A percentile compares a stretch with the other conserved stretches of the same genome.
Conservation (phyloP, 1,139 yeast species). For the Meyerozyma athensensis region DNA sequence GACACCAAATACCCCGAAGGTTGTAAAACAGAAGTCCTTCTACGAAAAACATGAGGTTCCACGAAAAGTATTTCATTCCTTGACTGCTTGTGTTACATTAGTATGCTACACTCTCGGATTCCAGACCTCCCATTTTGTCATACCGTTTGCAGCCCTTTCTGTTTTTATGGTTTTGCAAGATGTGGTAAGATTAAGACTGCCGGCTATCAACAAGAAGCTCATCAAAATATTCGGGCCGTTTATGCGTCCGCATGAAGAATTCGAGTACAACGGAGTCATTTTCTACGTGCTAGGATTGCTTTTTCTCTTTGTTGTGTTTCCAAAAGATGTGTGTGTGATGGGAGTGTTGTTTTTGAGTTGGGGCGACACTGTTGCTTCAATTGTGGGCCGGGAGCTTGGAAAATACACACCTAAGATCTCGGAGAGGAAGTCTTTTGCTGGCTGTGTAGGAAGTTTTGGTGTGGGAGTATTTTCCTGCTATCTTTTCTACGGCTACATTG, state of each 20-base stretch:
- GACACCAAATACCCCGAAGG: neutral
- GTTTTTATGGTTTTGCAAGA: constrained; percentile 59
- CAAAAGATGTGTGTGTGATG: constrained; percentile 78
- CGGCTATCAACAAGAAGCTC: constrained; percentile 57
- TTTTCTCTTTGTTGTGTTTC: constrained; percentile 61
- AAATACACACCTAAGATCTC: constrained; percentile 75
- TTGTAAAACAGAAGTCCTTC: constrained; percentile 19
- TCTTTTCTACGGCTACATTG: constrained; percentile 64
- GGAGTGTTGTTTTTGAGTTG: constrained; percentile 80
- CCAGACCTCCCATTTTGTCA: constrained; percentile 51
- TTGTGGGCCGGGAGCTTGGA: constrained; percentile 83
- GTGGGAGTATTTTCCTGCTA: constrained; percentile 67
- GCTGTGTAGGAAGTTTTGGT: constrained; percentile 76
- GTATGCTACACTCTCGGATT: constrained; percentile 65
- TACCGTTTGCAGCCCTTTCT: constrained; percentile 53
- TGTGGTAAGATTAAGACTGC: constrained; percentile 57
- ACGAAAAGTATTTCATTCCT: constrained; percentile 79
- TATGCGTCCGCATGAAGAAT: constrained; percentile 76
- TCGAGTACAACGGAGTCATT: constrained; percentile 71
- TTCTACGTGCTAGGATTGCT: constrained; percentile 80
- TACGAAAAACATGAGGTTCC: constrained; percentile 81
- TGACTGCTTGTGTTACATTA: constrained; percentile 78
- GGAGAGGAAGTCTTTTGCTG: constrained; percentile 78
- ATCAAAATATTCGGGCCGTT: constrained; percentile 68
- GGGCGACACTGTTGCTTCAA: constrained; percentile 98